Conservation (phyloP, 768 basidiomycete species). For the Suillus sp. region DNA sequence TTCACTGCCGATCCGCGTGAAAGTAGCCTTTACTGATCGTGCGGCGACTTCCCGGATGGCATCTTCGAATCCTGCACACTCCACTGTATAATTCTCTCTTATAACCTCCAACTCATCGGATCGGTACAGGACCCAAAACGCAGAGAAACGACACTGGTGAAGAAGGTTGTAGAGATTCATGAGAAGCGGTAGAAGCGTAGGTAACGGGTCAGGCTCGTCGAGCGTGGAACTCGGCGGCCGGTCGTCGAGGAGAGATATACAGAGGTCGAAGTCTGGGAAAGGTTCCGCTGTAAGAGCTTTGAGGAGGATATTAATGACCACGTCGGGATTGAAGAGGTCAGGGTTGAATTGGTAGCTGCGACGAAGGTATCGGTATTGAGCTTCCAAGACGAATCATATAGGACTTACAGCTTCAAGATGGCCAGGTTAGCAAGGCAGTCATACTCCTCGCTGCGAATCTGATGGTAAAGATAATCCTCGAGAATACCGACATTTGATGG, state of each 20-base stretch:
- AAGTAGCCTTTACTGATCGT: constrained; percentile 76
- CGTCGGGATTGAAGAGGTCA: constrained; percentile 88
- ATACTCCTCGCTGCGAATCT: constrained; percentile 88
- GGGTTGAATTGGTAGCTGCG: constrained; percentile 94
- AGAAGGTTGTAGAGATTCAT: constrained; percentile 68
- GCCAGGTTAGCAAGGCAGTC: constrained; percentile 95
- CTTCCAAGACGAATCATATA: constrained; percentile 1
- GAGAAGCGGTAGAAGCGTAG: constrained; percentile 66
- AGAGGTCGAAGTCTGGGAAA: constrained; percentile 92
- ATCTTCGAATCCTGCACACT: constrained; percentile 81
- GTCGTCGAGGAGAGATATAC: constrained; percentile 89
- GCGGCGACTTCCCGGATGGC: constrained; percentile 78
- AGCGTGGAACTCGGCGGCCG: constrained; percentile 51
- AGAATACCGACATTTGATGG: constrained; percentile 91
- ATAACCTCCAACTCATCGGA: constrained; percentile 71
- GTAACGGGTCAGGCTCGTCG: constrained; percentile 84
- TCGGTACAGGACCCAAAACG: constrained; percentile 79
- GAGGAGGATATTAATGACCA: constrained; percentile 92
- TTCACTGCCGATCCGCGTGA: constrained; percentile 68
- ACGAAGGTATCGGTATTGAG: constrained; percentile 7
- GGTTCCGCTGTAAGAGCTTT: constrained; percentile 86
- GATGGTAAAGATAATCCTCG: constrained; percentile 96
- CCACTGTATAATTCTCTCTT: constrained; percentile 85
- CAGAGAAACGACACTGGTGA: constrained; percentile 84
- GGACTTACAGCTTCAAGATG: constrained; percentile 82